Evolutionary conservation across 163 green algal genomes (phyloP).

Genomic region (Coccomyxa subellipsoidea): DNA sequence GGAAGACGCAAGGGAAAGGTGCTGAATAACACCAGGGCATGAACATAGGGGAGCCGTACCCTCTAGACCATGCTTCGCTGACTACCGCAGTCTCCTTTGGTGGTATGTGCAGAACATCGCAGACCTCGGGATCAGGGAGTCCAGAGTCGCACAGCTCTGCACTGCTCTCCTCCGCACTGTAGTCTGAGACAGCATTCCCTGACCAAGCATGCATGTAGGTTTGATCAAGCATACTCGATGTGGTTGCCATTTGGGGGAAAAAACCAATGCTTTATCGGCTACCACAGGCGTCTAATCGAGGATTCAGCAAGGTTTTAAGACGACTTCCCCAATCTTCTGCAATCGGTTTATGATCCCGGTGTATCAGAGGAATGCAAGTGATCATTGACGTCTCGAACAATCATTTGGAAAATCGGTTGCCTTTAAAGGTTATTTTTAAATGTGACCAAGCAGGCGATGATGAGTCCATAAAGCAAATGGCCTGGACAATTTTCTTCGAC

Average conservation of each 20-base stretch:
- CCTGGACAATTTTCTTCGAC: not conserved
- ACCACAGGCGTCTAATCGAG: too few relatives aligned
- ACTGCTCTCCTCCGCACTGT: not conserved
- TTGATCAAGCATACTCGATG: not conserved
- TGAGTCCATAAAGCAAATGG: not conserved
- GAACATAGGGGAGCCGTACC: constrained; percentile 9
- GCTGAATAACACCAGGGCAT: too few relatives aligned
- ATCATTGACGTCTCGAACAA: too few relatives aligned
- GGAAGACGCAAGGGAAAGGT: too few relatives aligned
- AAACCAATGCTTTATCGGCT: too few relatives aligned
- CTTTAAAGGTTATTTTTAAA: too few relatives aligned
- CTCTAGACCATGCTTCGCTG: constrained; percentile 27
- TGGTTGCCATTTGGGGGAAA: too few relatives aligned
- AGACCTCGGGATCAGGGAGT: constrained; percentile 31
- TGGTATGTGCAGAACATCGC: constrained; percentile 21
- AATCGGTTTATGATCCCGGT: too few relatives aligned
- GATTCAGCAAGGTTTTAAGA: too few relatives aligned
- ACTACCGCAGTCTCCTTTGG: constrained; percentile 17
- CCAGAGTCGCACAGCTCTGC: constrained; percentile 32
- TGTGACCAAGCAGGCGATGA: not conserved
- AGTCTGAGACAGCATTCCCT: not conserved
- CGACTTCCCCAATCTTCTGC: too few relatives aligned
- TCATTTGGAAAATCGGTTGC: too few relatives aligned
- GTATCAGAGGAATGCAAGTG: too few relatives aligned
- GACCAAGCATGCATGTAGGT: not conserved